phyloP scores from a whole-genome alignment of 108 stramenopile genomes.

The Skeletonema marinoi region DNA sequence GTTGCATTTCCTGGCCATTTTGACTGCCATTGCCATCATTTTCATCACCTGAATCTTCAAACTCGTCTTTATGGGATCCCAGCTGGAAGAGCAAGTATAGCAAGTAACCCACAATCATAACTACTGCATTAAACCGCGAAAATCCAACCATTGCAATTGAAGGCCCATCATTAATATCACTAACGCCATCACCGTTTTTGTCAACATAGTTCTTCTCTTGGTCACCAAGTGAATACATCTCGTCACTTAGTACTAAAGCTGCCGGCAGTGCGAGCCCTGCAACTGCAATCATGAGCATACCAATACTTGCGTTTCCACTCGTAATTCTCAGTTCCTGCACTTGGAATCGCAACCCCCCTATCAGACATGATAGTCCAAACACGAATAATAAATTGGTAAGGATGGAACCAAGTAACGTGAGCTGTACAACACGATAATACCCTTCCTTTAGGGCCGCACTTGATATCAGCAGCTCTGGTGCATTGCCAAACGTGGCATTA shows the following conservation, averaged over 20 bases:
- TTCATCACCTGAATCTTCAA: conserved; percentile 67
- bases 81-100: conserved; percentile 82
- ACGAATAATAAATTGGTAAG: conserved; percentile 89
- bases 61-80: conserved; percentile 87
- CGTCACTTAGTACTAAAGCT: conserved; percentile 69
- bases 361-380: conserved; percentile 83
- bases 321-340: conserved; percentile 81
- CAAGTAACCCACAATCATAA: conserved; percentile 84
- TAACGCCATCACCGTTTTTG: conserved; percentile 46
- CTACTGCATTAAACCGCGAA: conserved; percentile 78
- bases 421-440: conserved; percentile 88
- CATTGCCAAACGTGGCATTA: conserved; percentile 96
- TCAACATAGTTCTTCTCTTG: conserved; percentile 36
- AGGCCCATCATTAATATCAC: conserved; percentile 51
- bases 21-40: conserved; percentile 2
- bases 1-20: conserved; percentile 6
- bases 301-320: conserved; percentile 76
- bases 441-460: conserved; percentile 84
- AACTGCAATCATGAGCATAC: conserved; percentile 76
- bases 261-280: conserved; percentile 80
- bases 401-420: conserved; percentile 90
- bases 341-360: conserved; percentile 88
- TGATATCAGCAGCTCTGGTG: conserved; percentile 89
- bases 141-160: conserved; percentile 64
- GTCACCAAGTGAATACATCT: conserved; percentile 34